Evolutionary conservation across 1,284 basidiomycete genomes (phyloP).

Genomic region (Ganoderma sp.): DNA sequence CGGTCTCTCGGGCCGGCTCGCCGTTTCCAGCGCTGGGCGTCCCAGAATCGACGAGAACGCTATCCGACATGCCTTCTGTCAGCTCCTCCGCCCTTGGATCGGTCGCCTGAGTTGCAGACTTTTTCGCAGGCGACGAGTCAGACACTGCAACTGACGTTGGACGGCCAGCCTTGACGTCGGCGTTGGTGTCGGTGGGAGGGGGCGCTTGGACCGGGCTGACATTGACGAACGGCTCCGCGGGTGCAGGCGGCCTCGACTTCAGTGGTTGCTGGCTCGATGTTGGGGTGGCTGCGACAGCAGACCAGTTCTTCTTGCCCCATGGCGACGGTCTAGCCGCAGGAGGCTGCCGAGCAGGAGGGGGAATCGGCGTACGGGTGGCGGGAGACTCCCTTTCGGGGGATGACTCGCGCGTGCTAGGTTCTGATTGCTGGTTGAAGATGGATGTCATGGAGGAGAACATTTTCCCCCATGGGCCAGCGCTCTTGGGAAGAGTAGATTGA

Average conservation of each 20-base stretch:
- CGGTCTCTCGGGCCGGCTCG: background rate
- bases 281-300: background rate
- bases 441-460: background rate
- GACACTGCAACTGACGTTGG: background rate
- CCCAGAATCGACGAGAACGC: background rate
- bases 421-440: background rate
- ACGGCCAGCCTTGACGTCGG: background rate
- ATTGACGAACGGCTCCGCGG: background rate
- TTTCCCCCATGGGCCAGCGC: background rate
- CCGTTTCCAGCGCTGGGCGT: conserved; percentile 3
- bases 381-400: conserved; percentile 11
- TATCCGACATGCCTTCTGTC: background rate
- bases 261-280: background rate
- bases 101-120: no score
- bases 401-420: conserved; percentile 1
- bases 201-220: background rate
- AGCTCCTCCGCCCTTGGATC: background rate
- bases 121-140: background rate
- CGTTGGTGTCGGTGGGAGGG: background rate
- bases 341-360: background rate
- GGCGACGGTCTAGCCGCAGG: background rate
- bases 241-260: background rate
- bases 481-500: background rate
- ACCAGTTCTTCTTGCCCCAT: background rate
- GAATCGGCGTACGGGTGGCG: background rate